Base-by-base conservation (phyloP, 2,329 filamentous ascomycete genomes). In the Diaporthe longicolla region DNA sequence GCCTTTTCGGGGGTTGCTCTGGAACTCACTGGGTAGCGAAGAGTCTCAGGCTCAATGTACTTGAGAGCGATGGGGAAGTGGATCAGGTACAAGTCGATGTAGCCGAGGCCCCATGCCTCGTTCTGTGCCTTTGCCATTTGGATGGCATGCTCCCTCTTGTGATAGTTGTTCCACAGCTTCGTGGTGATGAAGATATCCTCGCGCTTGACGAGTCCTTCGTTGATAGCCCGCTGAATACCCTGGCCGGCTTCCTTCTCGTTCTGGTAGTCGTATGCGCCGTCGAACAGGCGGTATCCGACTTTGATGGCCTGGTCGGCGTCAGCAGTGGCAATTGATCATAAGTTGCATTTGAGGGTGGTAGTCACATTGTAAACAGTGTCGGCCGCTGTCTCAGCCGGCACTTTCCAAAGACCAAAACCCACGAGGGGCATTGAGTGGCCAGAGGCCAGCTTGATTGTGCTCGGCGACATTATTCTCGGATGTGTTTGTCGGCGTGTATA, bases 151-250 rank as follows among this genome's bases (percentile, higher is more conserved):
- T 37, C 55, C 55, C 17, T 58, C 2, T 35, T 29, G 55, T 58
- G 55, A 29, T 58, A 58, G 32, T 58, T 58, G 32, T 58, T 58
- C 55, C 55, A 58, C 55, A 58, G 55, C 32, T 58, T 58, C 19
- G 55, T 58, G 21, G 55, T 58, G 32, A 58, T 37, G 55, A 58
- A 58, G 21, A 58, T 58, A 21, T 58, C 55, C 55, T 58, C 54
- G 55, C 32, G 55, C 55, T 58, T 58, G 55, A 58, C 21, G 7
- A 58, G 10, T 19, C 55, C 55, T 37, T 58, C 55, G 21, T 58
- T 58, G 55, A 58, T 58, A 19, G 55, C 55, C 37, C 55, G 4
- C 32, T 35, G 29, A 32, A 58, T 58, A 15, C 55, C 55, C 55
- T 58, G 19, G 19, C 55, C 55, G 4, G 55, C 55, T 15, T 58